Base-by-base conservation (phyloP, 2,329 filamentous ascomycete genomes). In the Periconia macrospinosa region DNA sequence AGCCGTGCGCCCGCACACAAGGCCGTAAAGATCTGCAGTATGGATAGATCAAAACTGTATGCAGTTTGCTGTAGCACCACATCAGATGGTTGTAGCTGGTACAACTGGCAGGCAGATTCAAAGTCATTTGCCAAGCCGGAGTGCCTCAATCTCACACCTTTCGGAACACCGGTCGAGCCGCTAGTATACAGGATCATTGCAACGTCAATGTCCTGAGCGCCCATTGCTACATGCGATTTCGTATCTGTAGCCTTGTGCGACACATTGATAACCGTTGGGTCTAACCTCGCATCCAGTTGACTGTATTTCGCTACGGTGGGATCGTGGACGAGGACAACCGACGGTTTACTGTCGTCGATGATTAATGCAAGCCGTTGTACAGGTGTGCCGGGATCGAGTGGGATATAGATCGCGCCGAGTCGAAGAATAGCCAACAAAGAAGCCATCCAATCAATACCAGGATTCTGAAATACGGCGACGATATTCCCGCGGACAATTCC, bases 121-220 rank as follows among this genome's bases (percentile, higher is more conserved):
- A 6, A 37, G 30, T 33, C 30, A 13, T 13, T 33, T 33, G 30
- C 15, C 2, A 52, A 20, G 6, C 44, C 27, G 19, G 42, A 35
- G 59, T 89, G 86, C 9, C 81, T 82, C 54, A 86, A 83, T 19
- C 85, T 82, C 14, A 86, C 81, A 1, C 83, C 85, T 52, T 84
- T 83, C 0, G 83, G 81, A 42, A 76, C 78, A 44, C 79, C 79
- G 1, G 82, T 81, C 0, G 81, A 82, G 0, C 82, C 81, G 3
- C 80, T 81, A 0, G 80, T 82, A 55, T 86, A 84, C 3, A 89
- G 78, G 3, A 86, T 76, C 59, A 84, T 86, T 0, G 85, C 84
- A 41, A 10, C 20, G 40, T 53, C 27, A 7, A 41, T 8, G 14
- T 2, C 1, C 30, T 20, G 41, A 40, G 10, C 19, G 23, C n/a